Evolutionary conservation across 768 basidiomycete genomes (phyloP), one percentile per base, ranked within the genome.

Genomic region (Hypholoma fasciculare): DNA sequence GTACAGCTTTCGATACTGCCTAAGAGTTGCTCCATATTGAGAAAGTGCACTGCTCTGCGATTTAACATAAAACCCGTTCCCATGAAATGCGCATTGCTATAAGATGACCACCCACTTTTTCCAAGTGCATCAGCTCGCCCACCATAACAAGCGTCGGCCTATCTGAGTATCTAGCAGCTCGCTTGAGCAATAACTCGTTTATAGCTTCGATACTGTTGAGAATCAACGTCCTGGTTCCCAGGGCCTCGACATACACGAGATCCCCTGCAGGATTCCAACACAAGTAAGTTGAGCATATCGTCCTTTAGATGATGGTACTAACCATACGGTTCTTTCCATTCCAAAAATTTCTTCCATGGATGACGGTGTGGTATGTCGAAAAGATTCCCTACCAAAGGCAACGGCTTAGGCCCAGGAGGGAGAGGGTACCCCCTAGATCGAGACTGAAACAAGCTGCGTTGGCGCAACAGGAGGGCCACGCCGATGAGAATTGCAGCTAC

Each of bases 151-250:
- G 26, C n/a, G 11, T 49, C 2, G 56, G 56, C 19, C 49, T 49
- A 20, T 57, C 43, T 7, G 56, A 57, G n/a, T 57, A 57, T 7
- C 11, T 51, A 3, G 37, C 7, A n/a, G 56, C 37, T 3, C 56
- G 49, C 13, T 47, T 46, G n/a, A 47, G 44, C 12, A 56, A 42
- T 3, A 56, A 50, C 52, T 36, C 48, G 42, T 43, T 38, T 19
- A 9, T 40, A 36, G 49, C 44, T 12, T 57, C 58, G 39, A 40
- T 27, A n/a, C 43, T 44, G 20, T 57, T 51, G 9, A 57, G 23
- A 6, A 57, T 23, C n/a, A 57, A n/a, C 7, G 50, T 23, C 4
- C 30, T n/a, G 30, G 42, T 51, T 17, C 49, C 49, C 7, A 51
- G 49, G 2, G 49, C 39, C 1, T 40, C 48, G 3, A 50, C 49